phyloP scores from a whole-genome alignment of 495 filamentous ascomycete genomes.

The Hyphodiscus hymeniophilus region DNA sequence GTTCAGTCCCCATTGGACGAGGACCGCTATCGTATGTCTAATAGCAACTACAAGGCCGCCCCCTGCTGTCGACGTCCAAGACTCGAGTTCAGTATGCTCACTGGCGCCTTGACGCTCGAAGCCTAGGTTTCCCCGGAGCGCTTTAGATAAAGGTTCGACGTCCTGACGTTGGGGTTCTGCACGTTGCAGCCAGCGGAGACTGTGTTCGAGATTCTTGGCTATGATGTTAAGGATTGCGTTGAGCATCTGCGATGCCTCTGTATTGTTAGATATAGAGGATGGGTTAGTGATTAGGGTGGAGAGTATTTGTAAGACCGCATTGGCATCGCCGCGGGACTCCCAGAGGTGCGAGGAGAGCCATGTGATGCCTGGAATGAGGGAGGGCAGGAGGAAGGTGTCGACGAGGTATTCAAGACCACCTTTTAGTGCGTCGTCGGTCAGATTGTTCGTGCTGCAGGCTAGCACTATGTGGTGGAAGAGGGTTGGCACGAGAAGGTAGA shows the following conservation, averaged over 20 bases:
- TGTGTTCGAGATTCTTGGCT: constrained; percentile 65
- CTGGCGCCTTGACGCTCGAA: constrained; percentile 55
- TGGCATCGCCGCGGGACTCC: constrained; percentile 45
- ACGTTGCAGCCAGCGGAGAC: constrained; percentile 63
- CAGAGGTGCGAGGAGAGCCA: constrained; percentile 82
- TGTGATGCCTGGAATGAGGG: constrained; percentile 68
- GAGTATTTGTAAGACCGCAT: constrained; percentile 66
- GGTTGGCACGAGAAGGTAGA: constrained; percentile 85
- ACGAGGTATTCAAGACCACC: constrained; percentile 84
- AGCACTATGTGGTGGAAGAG: constrained; percentile 78
- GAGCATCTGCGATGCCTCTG: constrained; percentile 76
- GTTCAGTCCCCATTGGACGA: constrained; percentile 66
- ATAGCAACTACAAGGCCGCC: constrained; percentile 57
- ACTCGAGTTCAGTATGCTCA: constrained; percentile 64
- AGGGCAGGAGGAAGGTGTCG: constrained; percentile 83
- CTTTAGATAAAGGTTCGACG: constrained; percentile 61
- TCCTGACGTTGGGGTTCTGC: constrained; percentile 59
- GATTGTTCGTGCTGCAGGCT: constrained; percentile 58
- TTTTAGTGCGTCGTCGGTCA: constrained; percentile 77
- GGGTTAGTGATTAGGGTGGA: constrained; percentile 63
- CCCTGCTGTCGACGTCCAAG: constrained; percentile 55
- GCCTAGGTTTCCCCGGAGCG: constrained; percentile 59
- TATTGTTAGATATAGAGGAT: constrained; percentile 54
- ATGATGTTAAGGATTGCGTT: constrained; percentile 75
- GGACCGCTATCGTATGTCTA: constrained; percentile 54